Base-by-base conservation (phyloP, 176 grass and related monocot genomes). In the Neostapfia colusana region DNA sequence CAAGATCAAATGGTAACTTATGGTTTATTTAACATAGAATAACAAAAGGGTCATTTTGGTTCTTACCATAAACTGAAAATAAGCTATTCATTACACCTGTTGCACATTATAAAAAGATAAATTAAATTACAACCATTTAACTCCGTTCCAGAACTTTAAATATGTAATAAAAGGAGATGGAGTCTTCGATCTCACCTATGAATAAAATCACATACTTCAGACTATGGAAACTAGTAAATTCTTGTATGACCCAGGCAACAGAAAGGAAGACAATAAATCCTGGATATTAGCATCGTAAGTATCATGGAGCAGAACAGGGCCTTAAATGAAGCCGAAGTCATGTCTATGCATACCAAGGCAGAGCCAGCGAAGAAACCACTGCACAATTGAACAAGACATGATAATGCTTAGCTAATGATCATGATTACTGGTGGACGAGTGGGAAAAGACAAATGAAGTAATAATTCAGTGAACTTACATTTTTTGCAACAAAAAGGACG, bases 11-110 rank as follows among this genome's bases (percentile, higher is more conserved):
- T 8, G 21, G 8, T 74, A 69, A 72, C 59, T 67, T 31, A 18
- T 7, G 54, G 8, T 28, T 65, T 82, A 39, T 78, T 20, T 80
- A 37, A 49, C 55, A 82, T 73, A 20, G 56, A 63, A 71, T 65
- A 56, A 59, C 36, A 73, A 77, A 69, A 60, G 53, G 6, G 43
- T 3, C 6, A 8, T 38, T 77, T 55, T 67, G 28, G 10, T 74
- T 77, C 87, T 92, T 86, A 99, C 95, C 95, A 40, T 95, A 95
- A 65, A 95, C 95, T 67, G 92, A 99, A 85, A 99, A 99, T 41
- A 99, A 89, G 85, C 95, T 99, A 76, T 99, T 99, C 95, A 95
- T 95, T 44, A 99, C 95, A 80, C 95, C 91, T 99, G 83, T 36
- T 84, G 49, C 40, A 85, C 81, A 49, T 18, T 20, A 81, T 80